Evolutionary conservation across 1,284 basidiomycete genomes (phyloP).

Genomic region (Lentinula novae-zelandiae): DNA sequence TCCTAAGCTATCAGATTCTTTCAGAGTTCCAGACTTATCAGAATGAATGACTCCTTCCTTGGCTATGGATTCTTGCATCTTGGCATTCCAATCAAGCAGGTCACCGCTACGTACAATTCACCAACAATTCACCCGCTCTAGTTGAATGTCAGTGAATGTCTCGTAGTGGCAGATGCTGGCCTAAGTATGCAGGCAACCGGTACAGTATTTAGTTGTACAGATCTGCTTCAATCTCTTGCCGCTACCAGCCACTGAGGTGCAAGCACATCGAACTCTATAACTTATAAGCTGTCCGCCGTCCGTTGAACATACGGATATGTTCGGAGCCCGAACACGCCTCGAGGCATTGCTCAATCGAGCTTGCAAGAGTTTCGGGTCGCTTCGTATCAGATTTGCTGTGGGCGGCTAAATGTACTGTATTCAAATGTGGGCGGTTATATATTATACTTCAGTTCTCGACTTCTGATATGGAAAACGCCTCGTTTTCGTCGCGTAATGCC

Average conservation of each 20-base stretch:
- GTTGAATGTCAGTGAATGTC: neutral
- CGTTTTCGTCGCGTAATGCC: slow-evolving; percentile 1
- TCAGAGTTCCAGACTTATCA: neutral
- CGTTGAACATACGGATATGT: neutral
- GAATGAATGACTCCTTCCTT: neutral
- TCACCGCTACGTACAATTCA: neutral
- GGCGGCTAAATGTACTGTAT: neutral
- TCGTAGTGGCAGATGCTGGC: neutral
- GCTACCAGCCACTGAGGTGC: neutral
- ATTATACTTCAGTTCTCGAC: neutral
- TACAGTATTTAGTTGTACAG: neutral
- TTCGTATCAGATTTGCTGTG: neutral
- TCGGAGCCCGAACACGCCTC: neutral
- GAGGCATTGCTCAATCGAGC: neutral
- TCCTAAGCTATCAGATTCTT: neutral
- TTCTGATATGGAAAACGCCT: slow-evolving; percentile 2
- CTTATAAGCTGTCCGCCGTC: neutral
- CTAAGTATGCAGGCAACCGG: neutral
- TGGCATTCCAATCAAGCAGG: neutral
- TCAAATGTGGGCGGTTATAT: no score
- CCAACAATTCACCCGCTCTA: neutral
- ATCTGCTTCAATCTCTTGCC: neutral
- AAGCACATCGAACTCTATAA: neutral
- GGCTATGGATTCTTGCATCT: neutral
- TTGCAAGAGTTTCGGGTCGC: neutral